Conservation (phyloP, 805 yeast species). For the Debaryomyces tyrocola region DNA sequence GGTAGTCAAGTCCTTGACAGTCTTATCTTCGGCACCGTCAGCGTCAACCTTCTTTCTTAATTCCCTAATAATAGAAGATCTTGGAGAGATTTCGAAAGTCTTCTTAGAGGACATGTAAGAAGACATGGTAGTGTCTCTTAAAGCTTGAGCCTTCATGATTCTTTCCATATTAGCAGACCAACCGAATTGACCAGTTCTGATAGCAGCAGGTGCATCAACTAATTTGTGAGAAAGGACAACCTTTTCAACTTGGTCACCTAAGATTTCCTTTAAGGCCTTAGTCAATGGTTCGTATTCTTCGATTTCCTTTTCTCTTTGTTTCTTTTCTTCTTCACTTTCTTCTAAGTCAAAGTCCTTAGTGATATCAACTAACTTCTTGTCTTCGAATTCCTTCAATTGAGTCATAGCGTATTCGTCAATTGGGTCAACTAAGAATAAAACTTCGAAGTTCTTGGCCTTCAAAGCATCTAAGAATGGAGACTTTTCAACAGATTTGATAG, state of each 20-base stretch:
- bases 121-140: conserved; percentile 98
- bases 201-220: conserved; percentile 99
- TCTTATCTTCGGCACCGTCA: conserved; percentile 97
- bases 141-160: conserved; percentile 99
- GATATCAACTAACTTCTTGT: conserved; percentile 97
- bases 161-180: conserved; percentile 99
- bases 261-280: conserved; percentile 92
- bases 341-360: conserved; percentile 98
- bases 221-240: conserved; percentile 97
- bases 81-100: conserved; percentile 98
- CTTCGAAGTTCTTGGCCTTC: conserved; percentile 98
- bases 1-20: conserved; percentile 96
- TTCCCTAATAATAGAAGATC: conserved; percentile 91
- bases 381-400: conserved; percentile 98
- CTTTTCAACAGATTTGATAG: conserved; percentile 94
- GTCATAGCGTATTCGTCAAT: conserved; percentile 99
- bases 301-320: conserved; percentile 86
- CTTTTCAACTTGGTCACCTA: conserved; percentile 99
- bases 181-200: conserved; percentile 99
- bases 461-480: conserved; percentile 99
- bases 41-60: conserved; percentile 94
- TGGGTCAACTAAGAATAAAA: conserved; percentile 96
- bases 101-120: conserved; percentile 99
- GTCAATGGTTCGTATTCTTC: conserved; percentile 92
- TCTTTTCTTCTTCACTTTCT: conserved; percentile 98